Evolutionary conservation across 192 early-diverging fungal species (phyloP), one percentile per base, ranked within the genome.

Genomic region (Cetraspora pellucida): DNA sequence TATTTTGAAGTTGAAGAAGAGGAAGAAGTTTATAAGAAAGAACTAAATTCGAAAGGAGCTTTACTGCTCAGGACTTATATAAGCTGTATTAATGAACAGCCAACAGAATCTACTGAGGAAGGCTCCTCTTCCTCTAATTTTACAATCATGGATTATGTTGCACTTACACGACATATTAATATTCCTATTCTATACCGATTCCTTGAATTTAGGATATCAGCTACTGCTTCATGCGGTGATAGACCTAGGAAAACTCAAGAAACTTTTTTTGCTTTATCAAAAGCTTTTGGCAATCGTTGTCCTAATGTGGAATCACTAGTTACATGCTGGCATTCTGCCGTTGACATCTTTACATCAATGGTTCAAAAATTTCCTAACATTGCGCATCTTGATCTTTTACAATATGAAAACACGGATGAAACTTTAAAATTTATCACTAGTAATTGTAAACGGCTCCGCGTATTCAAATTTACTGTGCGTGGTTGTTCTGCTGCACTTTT

Each of bases 351-450:
- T 47, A 28, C 45, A 30, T 8, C 69, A 54, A 30, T 71, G 25
- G 43, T 71, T 27, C 45, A 31, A 47, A 50, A 21, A 16, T 71
- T 71, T 52, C 69, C 69, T 37, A 71, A 71, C 52, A 30, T 71
- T 28, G 11, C 47, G 1, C 69, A 54, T 54, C 44, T 71, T 27
- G 69, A 71, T 71, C 45, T 71, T 27, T 50, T 71, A 71, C 45
- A 71, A 52, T 71, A 71, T 49, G 69, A 71, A 31, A 54, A 47
- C 49, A 71, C 69, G 2, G 23, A 71, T 71, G 69, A 71, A 17
- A 46, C 25, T 16, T 52, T 71, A 43, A 54, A 21, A 14, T 54
- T 71, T 52, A 71, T 71, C 16, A 31, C 13, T 13, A 27, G 49
- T 27, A 30, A 54, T 50, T 71, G 69, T 71, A 47, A 54, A 52